Evolutionary conservation across 306 rosid species (phyloP).

Genomic region (Alnus rubra): DNA sequence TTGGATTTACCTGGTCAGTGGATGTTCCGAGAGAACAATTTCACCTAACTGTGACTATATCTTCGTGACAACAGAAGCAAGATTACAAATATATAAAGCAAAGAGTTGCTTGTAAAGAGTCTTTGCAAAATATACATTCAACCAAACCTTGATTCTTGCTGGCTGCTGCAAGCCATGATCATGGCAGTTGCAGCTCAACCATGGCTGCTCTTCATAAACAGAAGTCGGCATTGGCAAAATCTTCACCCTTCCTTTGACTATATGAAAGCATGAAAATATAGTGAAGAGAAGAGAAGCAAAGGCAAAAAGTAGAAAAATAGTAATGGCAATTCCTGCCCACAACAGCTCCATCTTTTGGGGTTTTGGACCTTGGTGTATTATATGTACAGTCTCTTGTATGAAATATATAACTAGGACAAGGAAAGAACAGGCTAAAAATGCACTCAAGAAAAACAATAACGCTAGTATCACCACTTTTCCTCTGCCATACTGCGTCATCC

Average conservation of each 20-base stretch:
- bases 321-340: conserved; percentile 38
- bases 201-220: conserved; percentile 22
- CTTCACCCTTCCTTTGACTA: conserved; percentile 25
- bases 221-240: conserved; percentile 42
- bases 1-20: neutral
- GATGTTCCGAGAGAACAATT: neutral
- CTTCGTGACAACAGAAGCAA: neutral
- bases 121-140: neutral
- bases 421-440: conserved; percentile 40
- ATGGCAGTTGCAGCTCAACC: conserved; percentile 18
- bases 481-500: conserved; percentile 24
- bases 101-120: neutral
- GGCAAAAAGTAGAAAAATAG: conserved; percentile 32
- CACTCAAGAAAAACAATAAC: conserved; percentile 33
- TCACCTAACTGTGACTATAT: neutral
- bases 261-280: conserved; percentile 29
- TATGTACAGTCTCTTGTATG: conserved; percentile 20
- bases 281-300: conserved; percentile 37
- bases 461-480: conserved; percentile 29
- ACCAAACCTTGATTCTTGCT: neutral
- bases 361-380: conserved; percentile 10
- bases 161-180: neutral
- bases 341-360: conserved; percentile 21
- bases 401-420: conserved; percentile 32
- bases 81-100: no score